A percentile compares a stretch with the other conserved stretches of the same genome.
phyloP scores from a whole-genome alignment of 768 basidiomycete species.

The Rhizopogon vinicolor region DNA sequence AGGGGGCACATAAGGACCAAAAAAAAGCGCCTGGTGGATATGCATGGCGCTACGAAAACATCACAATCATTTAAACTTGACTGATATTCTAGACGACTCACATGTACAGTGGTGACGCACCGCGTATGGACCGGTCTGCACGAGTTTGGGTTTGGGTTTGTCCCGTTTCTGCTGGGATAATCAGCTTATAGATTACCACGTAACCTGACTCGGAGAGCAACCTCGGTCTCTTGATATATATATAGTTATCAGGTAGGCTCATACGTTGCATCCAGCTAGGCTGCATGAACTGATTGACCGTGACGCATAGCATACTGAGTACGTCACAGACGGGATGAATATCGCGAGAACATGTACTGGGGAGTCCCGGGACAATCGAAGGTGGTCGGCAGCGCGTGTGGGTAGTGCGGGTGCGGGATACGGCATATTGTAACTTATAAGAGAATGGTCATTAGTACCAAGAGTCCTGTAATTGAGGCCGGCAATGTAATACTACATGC shows the following conservation, averaged over 20 bases:
- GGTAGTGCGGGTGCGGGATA: background rate
- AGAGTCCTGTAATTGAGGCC: constrained; percentile 12
- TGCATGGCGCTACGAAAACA: constrained; percentile 12
- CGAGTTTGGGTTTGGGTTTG: constrained; percentile 17
- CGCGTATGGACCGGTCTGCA: constrained; percentile 28
- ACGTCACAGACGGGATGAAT: constrained; percentile 17
- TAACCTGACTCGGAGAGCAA: constrained; percentile 3
- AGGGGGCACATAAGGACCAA: constrained; percentile 27
- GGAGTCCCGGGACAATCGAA: constrained; percentile 14
- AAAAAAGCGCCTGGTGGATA: constrained; percentile 11
- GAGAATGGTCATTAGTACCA: constrained; percentile 3
- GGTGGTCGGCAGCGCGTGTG: constrained; percentile 5
- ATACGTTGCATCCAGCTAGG: constrained; percentile 25
- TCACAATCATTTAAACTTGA: background rate
- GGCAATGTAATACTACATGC: constrained; percentile 5
- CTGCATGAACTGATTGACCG: constrained; percentile 19
- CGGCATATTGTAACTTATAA: background rate
- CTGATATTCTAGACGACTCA: background rate
- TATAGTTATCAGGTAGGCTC: constrained; percentile 11
- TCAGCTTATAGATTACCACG: background rate
- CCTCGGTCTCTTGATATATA: constrained; percentile 8
- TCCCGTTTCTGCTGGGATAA: constrained; percentile 18
- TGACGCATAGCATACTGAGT: constrained; percentile 19
- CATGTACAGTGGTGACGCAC: constrained; percentile 27
- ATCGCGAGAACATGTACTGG: constrained; percentile 19